Conservation (phyloP, 345 rosid genomes). For the Syzygium aqueum region DNA sequence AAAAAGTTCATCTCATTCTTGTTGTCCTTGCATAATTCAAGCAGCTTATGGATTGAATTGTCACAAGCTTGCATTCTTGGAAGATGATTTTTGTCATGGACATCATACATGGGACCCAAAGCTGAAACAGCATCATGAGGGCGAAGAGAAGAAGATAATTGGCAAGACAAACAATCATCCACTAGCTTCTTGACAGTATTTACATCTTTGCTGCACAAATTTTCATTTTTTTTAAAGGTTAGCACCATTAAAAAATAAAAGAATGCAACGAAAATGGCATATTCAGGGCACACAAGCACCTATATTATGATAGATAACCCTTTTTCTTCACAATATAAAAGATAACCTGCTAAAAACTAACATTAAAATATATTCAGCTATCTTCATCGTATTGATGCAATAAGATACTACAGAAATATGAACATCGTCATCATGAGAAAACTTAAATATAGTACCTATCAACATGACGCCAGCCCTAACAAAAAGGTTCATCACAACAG, state of each 20-base stretch:
- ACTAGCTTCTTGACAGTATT: conserved; percentile 89
- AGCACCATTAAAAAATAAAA: neutral
- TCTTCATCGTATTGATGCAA: neutral
- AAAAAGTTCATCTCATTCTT: conserved; percentile 88
- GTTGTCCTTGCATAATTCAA: conserved; percentile 60
- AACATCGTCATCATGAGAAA: neutral
- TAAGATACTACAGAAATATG: neutral
- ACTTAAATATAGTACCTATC: neutral
- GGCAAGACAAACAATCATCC: conserved; percentile 81
- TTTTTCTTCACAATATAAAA: neutral
- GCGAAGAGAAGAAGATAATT: conserved; percentile 78
- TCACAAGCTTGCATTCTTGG: conserved; percentile 76
- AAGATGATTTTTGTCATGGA: conserved; percentile 85
- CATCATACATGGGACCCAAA: conserved; percentile 98
- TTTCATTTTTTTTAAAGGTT: neutral
- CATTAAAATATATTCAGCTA: neutral
- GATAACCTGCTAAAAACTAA: neutral
- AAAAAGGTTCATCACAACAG: neutral
- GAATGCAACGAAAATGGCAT: neutral
- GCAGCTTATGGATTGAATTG: conserved; percentile 48
- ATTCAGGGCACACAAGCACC: neutral
- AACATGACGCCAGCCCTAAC: neutral
- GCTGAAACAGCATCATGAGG: conserved; percentile 99
- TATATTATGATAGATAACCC: neutral
- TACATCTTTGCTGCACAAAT: conserved; percentile 81